A percentile compares a stretch with the other conserved stretches of the same genome.
Evolutionary conservation across 1,284 basidiomycete genomes (phyloP).

Genomic region (Paramarasmius palmivorus): DNA sequence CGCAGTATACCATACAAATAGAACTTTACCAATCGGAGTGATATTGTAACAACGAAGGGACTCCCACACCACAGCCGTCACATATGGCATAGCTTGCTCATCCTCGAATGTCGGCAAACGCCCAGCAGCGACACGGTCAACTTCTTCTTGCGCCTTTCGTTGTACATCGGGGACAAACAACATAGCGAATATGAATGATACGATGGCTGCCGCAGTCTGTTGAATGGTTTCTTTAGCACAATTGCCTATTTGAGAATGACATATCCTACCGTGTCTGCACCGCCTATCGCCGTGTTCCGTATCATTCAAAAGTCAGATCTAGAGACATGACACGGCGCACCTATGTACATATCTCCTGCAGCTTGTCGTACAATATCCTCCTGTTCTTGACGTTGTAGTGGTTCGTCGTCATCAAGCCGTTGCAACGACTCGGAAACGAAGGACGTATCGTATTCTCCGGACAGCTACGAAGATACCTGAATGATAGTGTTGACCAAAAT

Average conservation of each 20-base stretch:
- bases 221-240: neutral
- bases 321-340: neutral
- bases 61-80: conserved; percentile 1
- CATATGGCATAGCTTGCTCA: conserved; percentile 4
- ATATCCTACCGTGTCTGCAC: neutral
- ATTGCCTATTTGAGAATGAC: neutral
- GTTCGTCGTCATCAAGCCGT: neutral
- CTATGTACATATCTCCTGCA: neutral
- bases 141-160: conserved; percentile 9
- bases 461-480: neutral
- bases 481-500: no score
- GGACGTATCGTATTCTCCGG: neutral
- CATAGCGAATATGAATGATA: neutral
- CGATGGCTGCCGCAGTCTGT: neutral
- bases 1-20: neutral
- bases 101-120: conserved; percentile 7
- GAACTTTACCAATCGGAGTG: conserved; percentile 7
- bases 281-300: no score
- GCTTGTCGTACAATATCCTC: neutral
- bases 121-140: conserved; percentile 7
- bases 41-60: conserved; percentile 1
- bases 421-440: neutral
- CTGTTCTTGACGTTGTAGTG: neutral
- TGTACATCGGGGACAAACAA: conserved; percentile 7
- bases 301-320: neutral